Evolutionary conservation across 1,139 yeast species (phyloP).

Genomic region (Geotrichum fermentans): DNA sequence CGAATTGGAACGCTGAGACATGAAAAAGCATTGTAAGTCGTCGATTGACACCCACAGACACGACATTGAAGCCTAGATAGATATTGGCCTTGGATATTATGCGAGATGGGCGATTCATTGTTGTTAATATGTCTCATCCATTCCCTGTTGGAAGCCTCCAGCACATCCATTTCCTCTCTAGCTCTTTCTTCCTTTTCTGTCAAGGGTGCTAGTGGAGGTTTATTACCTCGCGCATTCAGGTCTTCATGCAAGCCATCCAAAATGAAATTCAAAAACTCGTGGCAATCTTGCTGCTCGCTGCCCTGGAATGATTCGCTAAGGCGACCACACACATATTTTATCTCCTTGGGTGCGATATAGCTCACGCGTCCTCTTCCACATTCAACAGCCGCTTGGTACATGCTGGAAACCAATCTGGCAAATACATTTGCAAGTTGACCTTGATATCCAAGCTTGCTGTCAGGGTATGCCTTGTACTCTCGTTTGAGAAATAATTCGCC

Average conservation of each 20-base stretch:
- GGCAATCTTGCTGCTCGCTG: slow-evolving; percentile 86
- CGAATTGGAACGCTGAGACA: slow-evolving; percentile 75
- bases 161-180: slow-evolving; percentile 68
- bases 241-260: slow-evolving; percentile 89
- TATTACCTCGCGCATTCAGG: slow-evolving; percentile 64
- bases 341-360: slow-evolving; percentile 51
- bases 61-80: slow-evolving; percentile 73
- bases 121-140: slow-evolving; percentile 89
- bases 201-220: slow-evolving; percentile 51
- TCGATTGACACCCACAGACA: slow-evolving; percentile 72
- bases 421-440: slow-evolving; percentile 76
- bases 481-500: slow-evolving; percentile 49
- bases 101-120: slow-evolving; percentile 80
- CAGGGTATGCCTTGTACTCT: slow-evolving; percentile 68
- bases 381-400: slow-evolving; percentile 38
- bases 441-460: slow-evolving; percentile 74
- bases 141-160: slow-evolving; percentile 85
- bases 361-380: slow-evolving; percentile 42
- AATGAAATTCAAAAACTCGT: slow-evolving; percentile 79
- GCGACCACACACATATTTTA: slow-evolving; percentile 63
- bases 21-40: slow-evolving; percentile 80
- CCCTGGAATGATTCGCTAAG: slow-evolving; percentile 67
- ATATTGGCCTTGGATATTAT: slow-evolving; percentile 86
- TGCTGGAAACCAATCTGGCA: slow-evolving; percentile 56
- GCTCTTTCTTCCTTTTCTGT: slow-evolving; percentile 70